Evolutionary conservation across 2,329 filamentous ascomycete species (phyloP), one percentile per base, ranked within the genome.

Genomic region (Teratosphaeria destructans): DNA sequence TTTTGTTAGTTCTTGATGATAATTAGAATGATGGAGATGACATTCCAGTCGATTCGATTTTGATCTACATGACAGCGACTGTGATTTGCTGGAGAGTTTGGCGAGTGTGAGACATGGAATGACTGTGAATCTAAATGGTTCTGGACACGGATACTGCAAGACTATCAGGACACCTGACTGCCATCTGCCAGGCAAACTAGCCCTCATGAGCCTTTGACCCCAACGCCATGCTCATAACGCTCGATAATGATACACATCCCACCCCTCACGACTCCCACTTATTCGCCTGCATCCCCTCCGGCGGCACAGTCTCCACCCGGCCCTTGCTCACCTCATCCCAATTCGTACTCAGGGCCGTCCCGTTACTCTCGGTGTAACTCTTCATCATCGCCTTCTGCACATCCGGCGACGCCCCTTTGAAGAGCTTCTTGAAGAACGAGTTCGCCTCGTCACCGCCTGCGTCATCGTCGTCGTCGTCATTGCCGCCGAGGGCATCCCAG

Each of bases 361-460:
- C 94, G 66, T 95, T 94, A 74, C 92, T 96, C 79, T 99, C 93
- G 14, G 85, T 81, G 70, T 90, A 97, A 71, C 90, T 95, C 83
- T 99, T 99, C 85, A 95, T 90, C 94, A 99, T 99, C 8, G 94
- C 94, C 1, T 91, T 85, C 70, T 85, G 85, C 60, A 90, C 89
- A 67, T 99, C 93, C 0, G 86, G 84, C 55, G 87, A 85, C 0
- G 90, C 85, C 39, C 78, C 80, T 63, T 87, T 85, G 76, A 93
- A 97, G 1, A 99, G 79, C 69, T 88, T 86, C 79, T 95, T 94
- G 80, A 99, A 99, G 76, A 96, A 97, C 11, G 74, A 71, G 67
- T 95, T 88, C 8, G 91, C 85, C 32, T 87, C 83, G 61, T 87
- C 84, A 1, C 80, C 81, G 26, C 75, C 62, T 5, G 78, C 77